Conservation (phyloP, 2,329 filamentous ascomycete genomes). For the Setomelanomma holmii region DNA sequence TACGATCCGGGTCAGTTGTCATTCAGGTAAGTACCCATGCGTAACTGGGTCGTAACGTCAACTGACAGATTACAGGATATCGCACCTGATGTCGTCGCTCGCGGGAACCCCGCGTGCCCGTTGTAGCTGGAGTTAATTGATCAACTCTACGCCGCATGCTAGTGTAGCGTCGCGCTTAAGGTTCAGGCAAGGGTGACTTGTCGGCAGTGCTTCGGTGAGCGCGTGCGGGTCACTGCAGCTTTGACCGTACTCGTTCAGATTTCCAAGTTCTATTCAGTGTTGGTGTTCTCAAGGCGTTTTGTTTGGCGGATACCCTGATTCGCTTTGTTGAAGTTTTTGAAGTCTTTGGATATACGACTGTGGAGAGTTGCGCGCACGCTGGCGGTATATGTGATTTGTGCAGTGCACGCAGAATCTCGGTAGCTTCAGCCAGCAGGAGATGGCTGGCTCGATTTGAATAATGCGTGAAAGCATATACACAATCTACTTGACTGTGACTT, state of each 20-base stretch:
- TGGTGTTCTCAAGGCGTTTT: constrained; percentile 17
- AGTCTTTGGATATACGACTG: too few species aligned
- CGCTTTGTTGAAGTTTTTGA: constrained; percentile 3
- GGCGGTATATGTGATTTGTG: not conserved
- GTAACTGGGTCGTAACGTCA: not conserved
- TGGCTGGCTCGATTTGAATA: too few species aligned
- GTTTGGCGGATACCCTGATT: constrained; percentile 27
- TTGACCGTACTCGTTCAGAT: not conserved
- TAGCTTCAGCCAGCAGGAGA: constrained; percentile 5
- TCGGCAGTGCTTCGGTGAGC: constrained; percentile 1
- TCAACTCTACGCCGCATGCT: not conserved
- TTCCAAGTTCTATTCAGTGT: not conserved
- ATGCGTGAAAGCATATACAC: too few species aligned
- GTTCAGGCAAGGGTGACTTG: not conserved
- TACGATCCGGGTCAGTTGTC: constrained; percentile 63
- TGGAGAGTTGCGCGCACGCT: not conserved
- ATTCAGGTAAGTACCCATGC: constrained; percentile 55
- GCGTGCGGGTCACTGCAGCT: not conserved
- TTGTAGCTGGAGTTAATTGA: constrained; percentile 37
- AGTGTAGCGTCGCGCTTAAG: not conserved
- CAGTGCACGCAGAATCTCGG: not conserved
- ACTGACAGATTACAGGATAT: constrained; percentile 51
- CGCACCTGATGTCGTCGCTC: constrained; percentile 54
- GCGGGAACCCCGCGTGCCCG: constrained; percentile 56
- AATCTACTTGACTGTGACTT: too few species aligned